These are phyloP conservation scores for Carex pumila DNA, from an alignment of 176 grass and related monocot genomes.

Conservation along the genomic window DNA sequence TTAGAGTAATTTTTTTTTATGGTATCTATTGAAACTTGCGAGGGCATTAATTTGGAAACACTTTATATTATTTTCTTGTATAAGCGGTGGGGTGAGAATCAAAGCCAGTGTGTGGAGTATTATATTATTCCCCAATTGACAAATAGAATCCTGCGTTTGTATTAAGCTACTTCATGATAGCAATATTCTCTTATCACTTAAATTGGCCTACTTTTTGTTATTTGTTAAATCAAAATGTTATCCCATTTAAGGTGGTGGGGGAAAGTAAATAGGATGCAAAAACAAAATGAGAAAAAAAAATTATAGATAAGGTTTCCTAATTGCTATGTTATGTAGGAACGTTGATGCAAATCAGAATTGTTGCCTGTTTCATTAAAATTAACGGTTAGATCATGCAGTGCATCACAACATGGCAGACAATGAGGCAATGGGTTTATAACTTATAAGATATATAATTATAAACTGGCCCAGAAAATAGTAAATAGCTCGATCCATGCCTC, in stretches of 20 bases:
- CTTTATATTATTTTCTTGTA: too few relatives aligned
- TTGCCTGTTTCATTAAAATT: neutral
- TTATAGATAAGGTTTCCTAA: neutral
- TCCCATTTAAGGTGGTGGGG: neutral
- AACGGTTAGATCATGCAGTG: neutral
- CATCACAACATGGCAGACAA: too few relatives aligned
- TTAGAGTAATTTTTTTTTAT: too few relatives aligned
- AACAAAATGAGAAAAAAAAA: neutral
- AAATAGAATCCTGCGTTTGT: conserved; percentile 11
- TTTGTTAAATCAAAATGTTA: neutral
- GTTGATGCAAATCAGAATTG: neutral
- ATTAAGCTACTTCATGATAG: conserved; percentile 14
- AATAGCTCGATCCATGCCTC: too few relatives aligned
- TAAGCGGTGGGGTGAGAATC: neutral
- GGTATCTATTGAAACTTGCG: too few relatives aligned
- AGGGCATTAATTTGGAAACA: too few relatives aligned
- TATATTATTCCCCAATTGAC: neutral
- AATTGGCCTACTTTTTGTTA: neutral
- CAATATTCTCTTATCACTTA: conserved; percentile 5
- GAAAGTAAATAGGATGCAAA: neutral
- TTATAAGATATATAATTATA: too few relatives aligned
- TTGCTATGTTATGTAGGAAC: neutral
- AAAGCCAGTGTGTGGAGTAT: neutral
- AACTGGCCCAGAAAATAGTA: too few relatives aligned
- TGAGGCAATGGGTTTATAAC: too few relatives aligned